Evolutionary conservation across 108 stramenopile genomes (phyloP), one percentile per base, ranked within the genome.

Genomic region (Conticribra weissflogii): DNA sequence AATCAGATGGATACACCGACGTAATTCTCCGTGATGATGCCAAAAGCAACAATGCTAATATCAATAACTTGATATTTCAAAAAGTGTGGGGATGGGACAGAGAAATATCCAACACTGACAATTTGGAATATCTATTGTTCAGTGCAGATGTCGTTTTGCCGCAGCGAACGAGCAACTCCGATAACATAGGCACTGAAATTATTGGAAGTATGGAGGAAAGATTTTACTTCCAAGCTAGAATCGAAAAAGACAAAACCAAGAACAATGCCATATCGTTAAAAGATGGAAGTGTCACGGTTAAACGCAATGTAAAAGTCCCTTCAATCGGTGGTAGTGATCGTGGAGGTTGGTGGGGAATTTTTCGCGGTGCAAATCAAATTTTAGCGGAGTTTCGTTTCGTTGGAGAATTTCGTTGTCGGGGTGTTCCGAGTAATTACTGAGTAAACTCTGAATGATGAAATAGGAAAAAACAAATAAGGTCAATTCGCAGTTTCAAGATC

Each of bases 81-180:
- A 89, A 89, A 45, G 58, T 82, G 0, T 89, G 88, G 88, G 88
- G 88, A 12, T 89, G 88, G 88, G 88, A 89, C 49, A 28, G 71
- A 16, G 88, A 89, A 68, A 62, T 36, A 8, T 82, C 83, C 46
- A 66, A 45, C 36, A 74, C 84, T 46, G 85, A 86, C 51, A 52
- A 62, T n/a, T 24, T 68, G 29, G 49, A 80, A 7, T 88, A 86
- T 56, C 46, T 89, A 14, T 57, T 89, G 3, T 86, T 86, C 63
- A 80, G 78, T 46, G 80, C 84, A 57, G 88, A 89, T 66, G 75
- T 81, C 14, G 24, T 44, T 56, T 76, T 49, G 71, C 81, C 25
- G n/a, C 63, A 22, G 47, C 81, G 29, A n/a, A n/a, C n/a, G n/a
- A n/a, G n/a, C n/a, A n/a, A n/a, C n/a, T n/a, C n/a, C n/a, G n/a